Percentiles rank a stretch among this genome's conserved stretches.
phyloP scores from a whole-genome alignment of 345 rosid species.

The Eucalyptus grandis region DNA sequence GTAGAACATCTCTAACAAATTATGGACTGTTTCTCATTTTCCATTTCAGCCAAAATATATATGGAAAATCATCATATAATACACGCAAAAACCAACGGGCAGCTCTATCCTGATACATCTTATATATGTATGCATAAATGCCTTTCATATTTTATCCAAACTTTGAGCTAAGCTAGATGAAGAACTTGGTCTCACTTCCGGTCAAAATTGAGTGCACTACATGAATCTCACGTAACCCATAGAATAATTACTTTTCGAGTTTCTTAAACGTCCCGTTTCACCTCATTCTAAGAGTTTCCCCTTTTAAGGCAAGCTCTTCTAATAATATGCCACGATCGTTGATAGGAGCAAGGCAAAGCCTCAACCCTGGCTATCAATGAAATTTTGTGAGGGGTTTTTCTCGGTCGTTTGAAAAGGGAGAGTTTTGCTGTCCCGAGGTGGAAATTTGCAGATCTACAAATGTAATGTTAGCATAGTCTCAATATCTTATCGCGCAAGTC shows the following conservation, averaged over 20 bases:
- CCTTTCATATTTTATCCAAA: background rate
- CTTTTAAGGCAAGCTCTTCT: background rate
- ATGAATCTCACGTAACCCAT: background rate
- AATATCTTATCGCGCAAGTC: background rate
- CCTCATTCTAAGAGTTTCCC: background rate
- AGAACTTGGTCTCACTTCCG: background rate
- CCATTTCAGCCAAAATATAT: background rate
- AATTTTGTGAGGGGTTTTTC: background rate
- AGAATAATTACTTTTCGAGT: background rate
- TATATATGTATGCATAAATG: background rate
- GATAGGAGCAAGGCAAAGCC: background rate
- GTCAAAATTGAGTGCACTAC: background rate
- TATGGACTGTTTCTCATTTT: background rate
- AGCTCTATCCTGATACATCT: background rate
- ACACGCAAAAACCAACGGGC: background rate
- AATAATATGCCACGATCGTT: background rate
- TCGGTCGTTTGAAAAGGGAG: background rate
- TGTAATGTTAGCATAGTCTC: background rate
- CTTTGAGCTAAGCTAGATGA: background rate
- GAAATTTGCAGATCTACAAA: background rate
- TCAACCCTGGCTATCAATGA: background rate
- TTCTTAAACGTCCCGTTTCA: background rate
- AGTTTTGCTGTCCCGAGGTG: background rate
- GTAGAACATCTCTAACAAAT: background rate
- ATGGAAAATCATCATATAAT: background rate